Evolutionary conservation across 441 rosid species (phyloP).

Genomic region (Pelargonium australe): DNA sequence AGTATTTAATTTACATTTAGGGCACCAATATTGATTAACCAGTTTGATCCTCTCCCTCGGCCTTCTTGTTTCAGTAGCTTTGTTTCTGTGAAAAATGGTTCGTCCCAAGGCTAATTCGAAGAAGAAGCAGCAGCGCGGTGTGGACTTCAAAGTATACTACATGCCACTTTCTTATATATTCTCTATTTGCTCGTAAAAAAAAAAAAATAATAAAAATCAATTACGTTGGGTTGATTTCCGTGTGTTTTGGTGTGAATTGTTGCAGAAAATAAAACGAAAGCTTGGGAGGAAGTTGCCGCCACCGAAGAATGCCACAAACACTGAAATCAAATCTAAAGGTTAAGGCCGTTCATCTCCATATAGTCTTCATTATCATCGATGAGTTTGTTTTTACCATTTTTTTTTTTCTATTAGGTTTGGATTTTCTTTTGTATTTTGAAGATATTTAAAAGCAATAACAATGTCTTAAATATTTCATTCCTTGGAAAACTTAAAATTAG

Average conservation of each 20-base stretch:
- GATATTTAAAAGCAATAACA: not conserved
- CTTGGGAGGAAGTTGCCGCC: slow-evolving; percentile 90
- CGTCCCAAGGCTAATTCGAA: slow-evolving; percentile 17
- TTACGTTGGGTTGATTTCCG: not conserved
- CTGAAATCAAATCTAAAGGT: slow-evolving; percentile 90
- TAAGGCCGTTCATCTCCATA: not conserved
- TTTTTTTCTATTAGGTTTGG: not conserved
- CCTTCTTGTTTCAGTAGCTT: slow-evolving; percentile 3
- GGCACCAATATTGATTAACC: not conserved
- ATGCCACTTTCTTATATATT: not conserved
- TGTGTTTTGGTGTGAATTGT: slow-evolving; percentile 6
- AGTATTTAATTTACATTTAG: not conserved
- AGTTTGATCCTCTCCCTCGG: not conserved
- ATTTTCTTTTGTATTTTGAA: not conserved
- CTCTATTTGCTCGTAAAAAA: not conserved
- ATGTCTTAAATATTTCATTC: not conserved
- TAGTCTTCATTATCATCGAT: not conserved
- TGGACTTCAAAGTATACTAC: slow-evolving; percentile 16
- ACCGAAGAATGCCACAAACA: slow-evolving; percentile 76
- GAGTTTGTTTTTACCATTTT: slow-evolving; percentile 6
- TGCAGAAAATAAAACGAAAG: slow-evolving; percentile 88
- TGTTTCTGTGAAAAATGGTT: slow-evolving; percentile 11
- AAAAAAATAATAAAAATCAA: not conserved
- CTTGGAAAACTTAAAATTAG: not conserved
- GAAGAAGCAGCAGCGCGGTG: slow-evolving; percentile 17